Conservation (phyloP, 1,284 basidiomycete genomes). For the Cryptococcus sp. region DNA sequence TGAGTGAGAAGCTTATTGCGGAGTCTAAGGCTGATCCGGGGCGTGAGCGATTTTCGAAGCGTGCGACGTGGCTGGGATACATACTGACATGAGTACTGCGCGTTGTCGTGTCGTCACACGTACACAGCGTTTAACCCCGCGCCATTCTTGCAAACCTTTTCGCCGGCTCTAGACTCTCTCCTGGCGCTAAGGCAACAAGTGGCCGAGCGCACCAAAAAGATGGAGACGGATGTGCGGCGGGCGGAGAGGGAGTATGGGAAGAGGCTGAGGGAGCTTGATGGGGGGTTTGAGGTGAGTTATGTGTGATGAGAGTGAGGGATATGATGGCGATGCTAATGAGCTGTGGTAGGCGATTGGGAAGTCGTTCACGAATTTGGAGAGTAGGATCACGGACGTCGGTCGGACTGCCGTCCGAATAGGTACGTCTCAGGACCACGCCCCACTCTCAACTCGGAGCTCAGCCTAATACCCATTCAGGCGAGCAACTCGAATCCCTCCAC, state of each 20-base stretch:
- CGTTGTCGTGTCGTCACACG: neutral
- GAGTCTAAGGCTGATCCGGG: slow-evolving; percentile 76
- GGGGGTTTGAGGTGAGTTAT: slow-evolving; percentile 72
- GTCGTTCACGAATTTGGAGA: slow-evolving; percentile 80
- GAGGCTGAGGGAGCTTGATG: slow-evolving; percentile 86
- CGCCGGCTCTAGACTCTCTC: slow-evolving; percentile 80
- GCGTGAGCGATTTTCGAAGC: slow-evolving; percentile 56
- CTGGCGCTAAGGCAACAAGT: slow-evolving; percentile 82
- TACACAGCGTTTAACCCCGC: slow-evolving; percentile 81
- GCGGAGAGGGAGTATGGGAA: slow-evolving; percentile 92
- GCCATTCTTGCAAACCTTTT: slow-evolving; percentile 89
- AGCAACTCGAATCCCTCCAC: slow-evolving; percentile 94
- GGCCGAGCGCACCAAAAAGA: slow-evolving; percentile 78
- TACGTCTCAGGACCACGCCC: slow-evolving; percentile 40
- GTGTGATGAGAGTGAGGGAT: slow-evolving; percentile 1
- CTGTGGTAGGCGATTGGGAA: slow-evolving; percentile 66
- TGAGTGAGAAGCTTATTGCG: slow-evolving; percentile 83
- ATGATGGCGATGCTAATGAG: neutral
- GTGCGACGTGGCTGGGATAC: neutral
- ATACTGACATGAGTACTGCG: neutral
- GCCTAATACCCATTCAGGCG: slow-evolving; percentile 58
- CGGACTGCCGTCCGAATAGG: slow-evolving; percentile 92
- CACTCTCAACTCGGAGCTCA: neutral
- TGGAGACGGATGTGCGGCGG: slow-evolving; percentile 85
- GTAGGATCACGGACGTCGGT: slow-evolving; percentile 85